Conservation (phyloP, 495 filamentous ascomycete genomes). For the Venustampulla echinocandica region DNA sequence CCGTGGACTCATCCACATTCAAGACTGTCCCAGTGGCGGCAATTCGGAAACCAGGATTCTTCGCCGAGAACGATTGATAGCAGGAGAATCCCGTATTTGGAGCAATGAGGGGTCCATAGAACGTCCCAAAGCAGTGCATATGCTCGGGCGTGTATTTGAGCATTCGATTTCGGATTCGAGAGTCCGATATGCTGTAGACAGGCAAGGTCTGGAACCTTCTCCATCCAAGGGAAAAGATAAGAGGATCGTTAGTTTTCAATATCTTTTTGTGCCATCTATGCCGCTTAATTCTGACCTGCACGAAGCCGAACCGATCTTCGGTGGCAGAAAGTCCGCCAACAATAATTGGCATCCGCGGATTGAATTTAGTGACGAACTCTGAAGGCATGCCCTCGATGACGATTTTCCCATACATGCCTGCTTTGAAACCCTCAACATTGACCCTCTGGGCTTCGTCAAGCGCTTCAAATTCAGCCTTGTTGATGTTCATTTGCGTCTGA, state of each 20-base stretch:
- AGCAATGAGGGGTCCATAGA: conserved; percentile 88
- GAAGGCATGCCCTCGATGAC: conserved; percentile 80
- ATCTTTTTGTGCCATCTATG: conserved; percentile 99
- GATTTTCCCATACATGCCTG: conserved; percentile 90
- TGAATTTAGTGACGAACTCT: conserved; percentile 86
- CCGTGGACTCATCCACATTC: conserved; percentile 83
- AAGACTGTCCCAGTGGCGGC: conserved; percentile 89
- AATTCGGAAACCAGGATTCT: conserved; percentile 85
- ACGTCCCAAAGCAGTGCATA: conserved; percentile 94
- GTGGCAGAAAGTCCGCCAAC: conserved; percentile 84
- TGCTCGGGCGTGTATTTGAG: conserved; percentile 92
- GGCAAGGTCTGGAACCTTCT: conserved; percentile 86
- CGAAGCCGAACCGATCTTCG: conserved; percentile 90
- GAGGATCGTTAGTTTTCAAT: conserved; percentile 90
- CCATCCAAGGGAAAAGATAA: conserved; percentile 98
- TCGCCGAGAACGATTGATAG: conserved; percentile 82
- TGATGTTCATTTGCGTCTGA: conserved; percentile 91
- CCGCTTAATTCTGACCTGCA: conserved; percentile 91
- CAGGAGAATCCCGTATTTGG: conserved; percentile 94
- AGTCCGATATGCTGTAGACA: conserved; percentile 90
- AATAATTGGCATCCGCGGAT: conserved; percentile 75
- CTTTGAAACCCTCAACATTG: conserved; percentile 78
- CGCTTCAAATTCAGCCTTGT: conserved; percentile 79
- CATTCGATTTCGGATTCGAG: conserved; percentile 88
- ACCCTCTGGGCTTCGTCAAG: conserved; percentile 73